phyloP scores from a whole-genome alignment of 306 rosid genomes.

The Ormosia emarginata region DNA sequence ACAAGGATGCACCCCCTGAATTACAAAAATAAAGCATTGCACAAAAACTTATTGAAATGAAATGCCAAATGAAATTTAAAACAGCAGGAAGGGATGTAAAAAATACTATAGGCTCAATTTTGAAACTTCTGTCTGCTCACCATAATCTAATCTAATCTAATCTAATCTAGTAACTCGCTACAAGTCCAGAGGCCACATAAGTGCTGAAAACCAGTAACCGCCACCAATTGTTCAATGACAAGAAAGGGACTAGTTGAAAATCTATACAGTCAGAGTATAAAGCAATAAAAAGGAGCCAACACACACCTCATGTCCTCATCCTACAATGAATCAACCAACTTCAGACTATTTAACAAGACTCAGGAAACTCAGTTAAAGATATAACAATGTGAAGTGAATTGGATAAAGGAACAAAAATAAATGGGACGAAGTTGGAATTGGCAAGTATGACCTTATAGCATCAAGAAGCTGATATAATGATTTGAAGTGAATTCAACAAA shows the following conservation, averaged over 20 bases:
- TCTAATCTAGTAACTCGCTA: constrained; percentile 7
- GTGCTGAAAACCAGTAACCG: not conserved
- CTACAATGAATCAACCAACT: not conserved
- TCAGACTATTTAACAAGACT: not conserved
- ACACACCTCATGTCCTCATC: not conserved
- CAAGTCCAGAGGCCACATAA: not conserved
- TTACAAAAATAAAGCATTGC: constrained; percentile 12
- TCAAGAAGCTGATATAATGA: not conserved
- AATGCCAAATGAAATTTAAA: not conserved
- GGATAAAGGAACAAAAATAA: not conserved
- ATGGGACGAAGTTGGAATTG: not conserved
- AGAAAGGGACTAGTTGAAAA: not conserved
- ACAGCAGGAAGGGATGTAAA: not conserved
- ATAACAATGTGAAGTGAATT: not conserved
- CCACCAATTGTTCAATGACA: not conserved
- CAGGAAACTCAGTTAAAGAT: not conserved
- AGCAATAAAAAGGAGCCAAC: not conserved
- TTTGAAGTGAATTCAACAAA: not conserved
- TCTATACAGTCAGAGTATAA: not conserved
- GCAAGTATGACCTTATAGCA: not conserved
- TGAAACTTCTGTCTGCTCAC: not conserved
- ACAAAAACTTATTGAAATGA: not conserved
- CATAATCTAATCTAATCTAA: not conserved
- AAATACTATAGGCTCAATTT: not conserved
- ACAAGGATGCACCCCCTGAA: constrained; percentile 91